Evolutionary conservation across 805 yeast species (phyloP), one percentile per base, ranked within the genome.

Genomic region (Saturnispora ahearnii): DNA sequence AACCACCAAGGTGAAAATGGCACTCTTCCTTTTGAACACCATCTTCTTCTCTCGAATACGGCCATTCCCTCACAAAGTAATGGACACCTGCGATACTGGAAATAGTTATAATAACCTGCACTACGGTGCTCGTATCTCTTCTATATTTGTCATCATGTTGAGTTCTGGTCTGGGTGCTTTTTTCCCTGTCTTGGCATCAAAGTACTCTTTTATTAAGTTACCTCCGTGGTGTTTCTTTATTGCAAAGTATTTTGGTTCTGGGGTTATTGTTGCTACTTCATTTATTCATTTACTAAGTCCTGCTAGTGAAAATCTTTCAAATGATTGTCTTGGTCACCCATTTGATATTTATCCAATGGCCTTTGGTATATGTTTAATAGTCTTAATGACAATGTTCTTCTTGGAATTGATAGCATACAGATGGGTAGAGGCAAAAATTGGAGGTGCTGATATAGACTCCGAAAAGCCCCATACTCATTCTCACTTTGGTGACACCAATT

Each of bases 231-330:
- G 79, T 55, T 83, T 82, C 65, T 81, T 82, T 61, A 62, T 80
- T 44, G 81, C 86, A 45, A 84, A 83, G 59, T 84, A 74, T 65
- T 86, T 86, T 61, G 95, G 95, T 53, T 82, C 90, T 3, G 95
- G 95, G 49, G 91, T 86, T 45, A 86, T 86, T 59, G 74, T 86
- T 11, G 86, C 91, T 12, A 86, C 95, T 1, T 87, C 90, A 0
- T 84, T 86, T 58, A 79, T 86, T 30, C 95, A 86, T 67, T 68
- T 86, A 52, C 65, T 86, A 51, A 73, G 77, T 53, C 91, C 88
- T 0, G 91, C 93, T 4, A 64, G 72, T 51, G 84, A 81, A 9
- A 72, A 78, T 2, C 68, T 85, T 43, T 59, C 72, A 1, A 60
- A 76, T 44, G 75, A 68, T 9, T 85, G 93, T 67, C 69, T 85